Base-by-base conservation (phyloP, 371 early-diverging fungal genomes). In the Rhizomucor miehei region DNA sequence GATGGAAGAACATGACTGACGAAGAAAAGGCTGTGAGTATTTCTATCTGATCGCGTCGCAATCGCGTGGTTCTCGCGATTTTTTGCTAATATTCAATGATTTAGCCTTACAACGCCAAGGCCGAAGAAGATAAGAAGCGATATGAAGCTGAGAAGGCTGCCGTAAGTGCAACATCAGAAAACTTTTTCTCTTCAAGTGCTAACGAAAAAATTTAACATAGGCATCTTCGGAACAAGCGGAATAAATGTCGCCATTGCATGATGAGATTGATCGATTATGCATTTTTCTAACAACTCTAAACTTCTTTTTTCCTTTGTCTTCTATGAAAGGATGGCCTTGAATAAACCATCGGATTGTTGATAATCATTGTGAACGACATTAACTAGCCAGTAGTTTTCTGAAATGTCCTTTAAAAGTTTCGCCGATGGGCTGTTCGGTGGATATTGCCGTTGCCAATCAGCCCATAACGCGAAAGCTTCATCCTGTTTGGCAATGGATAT, bases 341-440 rank as follows among this genome's bases (percentile, higher is more conserved):
- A 87, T 39, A 87, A 64, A 19, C 67, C 67, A 45, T 84, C 72
- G 6, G 84, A 59, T 21, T 76, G 60, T 51, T 81, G 69, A 58
- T 82, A 95, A 67, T 97, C 90, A 73, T 96, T 92, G 71, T 95
- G 88, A 2, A 97, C 93, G 6, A 97, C 82, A 59, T 94, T 97
- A 48, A 95, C 75, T 51, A 98, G 75, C 89, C 89, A 96, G 69
- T 89, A 91, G 36, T 73, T 78, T 25, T 88, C 82, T 34, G 78
- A 69, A 44, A 93, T 78, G 16, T 79, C 69, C 25, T 70, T 51
- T 23, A 98, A 68, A 38, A 93, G 63, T 54, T 73, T 63, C 39
- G 62, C 67, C 19, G 84, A 81, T 1, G 66, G 47, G 6, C 88
- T 81, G 11, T 62, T 75, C 1, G 70, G 74, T 2, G 81, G 67